Evolutionary conservation across 2,329 filamentous ascomycete genomes (phyloP), one percentile per base, ranked within the genome.

Genomic region (Xylaria sp.): DNA sequence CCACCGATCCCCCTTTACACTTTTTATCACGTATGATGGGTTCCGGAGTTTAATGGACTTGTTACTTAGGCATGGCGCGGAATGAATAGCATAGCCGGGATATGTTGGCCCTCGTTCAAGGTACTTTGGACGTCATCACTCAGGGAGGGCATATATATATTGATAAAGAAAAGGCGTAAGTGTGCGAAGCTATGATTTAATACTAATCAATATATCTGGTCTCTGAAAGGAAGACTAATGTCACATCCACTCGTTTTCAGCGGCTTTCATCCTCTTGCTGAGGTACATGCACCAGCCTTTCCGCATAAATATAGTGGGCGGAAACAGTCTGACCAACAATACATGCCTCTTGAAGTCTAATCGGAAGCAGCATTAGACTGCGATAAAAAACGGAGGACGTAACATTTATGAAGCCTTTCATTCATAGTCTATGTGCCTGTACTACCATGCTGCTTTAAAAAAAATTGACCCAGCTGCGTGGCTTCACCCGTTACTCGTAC

Each of bases 401-500:
- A 31, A 23, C 47, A 41, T 47, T 37, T 46, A 21, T 21, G 38
- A 43, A 33, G 31, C 46, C 23, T 59, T 27, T 35, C 33, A 53
- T 65, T 65, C 62, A 63, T 63, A 48, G 47, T 64, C 58, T 63
- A 67, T 49, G 40, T 48, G 38, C 37, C 47, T 56, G 33, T 51
- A 54, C 60, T 63, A 56, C 49, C 43, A 40, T 55, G 25, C 37
- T 44, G 51, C 60, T 51, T 65, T 49, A 59, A 54, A 33, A 27
- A 57, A 29, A 60, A 33, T 44, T 35, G 60, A 33, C 54, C 58
- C 47, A 62, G 51, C 27, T 44, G 53, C 38, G 19, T 49, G 31
- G 46, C 54, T 51, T 43, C 38, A 29, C 48, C 59, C 55, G 9
- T n/a, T 68, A 68, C 15, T 68, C 54, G 41, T 67, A 68, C 66